Base-by-base conservation (phyloP, 192 early-diverging fungal species). In the Mortierella alpina region DNA sequence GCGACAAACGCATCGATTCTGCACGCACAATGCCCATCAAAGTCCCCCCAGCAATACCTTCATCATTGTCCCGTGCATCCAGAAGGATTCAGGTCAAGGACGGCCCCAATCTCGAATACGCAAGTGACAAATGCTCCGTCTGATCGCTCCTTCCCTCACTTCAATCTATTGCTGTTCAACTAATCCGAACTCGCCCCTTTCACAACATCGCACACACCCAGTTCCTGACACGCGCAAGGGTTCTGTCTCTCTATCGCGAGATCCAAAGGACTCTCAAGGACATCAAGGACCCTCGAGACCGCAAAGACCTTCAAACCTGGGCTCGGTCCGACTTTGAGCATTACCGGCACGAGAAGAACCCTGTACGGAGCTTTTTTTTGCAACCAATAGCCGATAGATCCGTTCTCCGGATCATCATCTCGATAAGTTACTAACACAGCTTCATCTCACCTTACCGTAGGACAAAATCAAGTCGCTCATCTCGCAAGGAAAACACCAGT, bases 401-500 rank as follows among this genome's bases (percentile, higher is more conserved):
- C 7, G 20, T 0, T 0, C 17, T 7, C 9, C 44, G 52, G 8
- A 13, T 48, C 8, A 47, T 9, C 20, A 14, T 14, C 22, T 47
- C 46, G 6, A 0, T 18, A 10, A 9, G 0, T 18, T 7, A 12
- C n/a, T 62, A 9, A 5, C 45, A 7, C 20, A 3, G 15, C 22
- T 31, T 8, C 39, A 10, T 13, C 31, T 7, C 46, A 22, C 18
- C 4, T 2, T 23, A 49, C n/a, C 49, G 47, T 66, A 79, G 77
- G 77, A 72, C 66, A 80, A 68, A 66, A 68, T 80, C 66, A 80
- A 80, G 66, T 80, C 77, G 0, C 51, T 79, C 6, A 66, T 79
- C 76, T 79, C 76, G 0, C 76, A 79, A 44, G 76, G 76, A 67
- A 79, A 79, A 18, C 76, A 79, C 44, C 76, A 79, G 40, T 79